Base-by-base conservation (phyloP, 129 eudicot genomes). In the Erigeron canadensis region DNA sequence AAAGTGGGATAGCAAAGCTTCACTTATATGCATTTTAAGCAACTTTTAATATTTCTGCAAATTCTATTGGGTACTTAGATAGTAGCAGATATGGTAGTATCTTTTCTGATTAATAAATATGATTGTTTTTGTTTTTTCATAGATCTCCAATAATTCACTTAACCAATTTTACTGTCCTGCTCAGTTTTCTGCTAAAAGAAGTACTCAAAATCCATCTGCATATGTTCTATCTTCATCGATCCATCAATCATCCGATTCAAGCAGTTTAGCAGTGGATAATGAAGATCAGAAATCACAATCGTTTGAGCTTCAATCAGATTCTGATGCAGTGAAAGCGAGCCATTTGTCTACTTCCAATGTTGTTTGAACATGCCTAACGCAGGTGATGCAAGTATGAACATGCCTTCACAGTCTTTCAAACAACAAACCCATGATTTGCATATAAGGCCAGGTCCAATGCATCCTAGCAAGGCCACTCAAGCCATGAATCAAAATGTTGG, bases 361-460 rank as follows among this genome's bases (percentile, higher is more conserved):
- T 62, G 69, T n/a, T n/a, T n/a, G n/a, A n/a, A n/a, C n/a, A n/a
- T n/a, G n/a, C n/a, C n/a, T n/a, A n/a, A n/a, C n/a, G n/a, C n/a
- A n/a, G n/a, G n/a, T n/a, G n/a, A n/a, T n/a, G 53, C 81, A 72
- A 84, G 84, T 83, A 74, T 80, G 41, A 79, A 45, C 70, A 50
- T 79, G 74, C 53, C 88, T 0, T 64, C 81, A 51, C 77, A 85
- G 61, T 72, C 89, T 77, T 38, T 51, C 53, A 85, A 81, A 75
- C 88, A 65, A 23, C 89, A 74, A 47, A 51, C 76, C 69, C 79
- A 81, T 66, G 90, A 82, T 73, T 75, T 76, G 37, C 61, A 68
- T 48, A 68, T 47, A 46, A 48, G 73, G 16, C 69, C 40, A 64
- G 69, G 69, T 40, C 69, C 88, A 65, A 61, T 69, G 62, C 86